Evolutionary conservation across 768 basidiomycete genomes (phyloP).

Genomic region (Naematelia aurantialba): DNA sequence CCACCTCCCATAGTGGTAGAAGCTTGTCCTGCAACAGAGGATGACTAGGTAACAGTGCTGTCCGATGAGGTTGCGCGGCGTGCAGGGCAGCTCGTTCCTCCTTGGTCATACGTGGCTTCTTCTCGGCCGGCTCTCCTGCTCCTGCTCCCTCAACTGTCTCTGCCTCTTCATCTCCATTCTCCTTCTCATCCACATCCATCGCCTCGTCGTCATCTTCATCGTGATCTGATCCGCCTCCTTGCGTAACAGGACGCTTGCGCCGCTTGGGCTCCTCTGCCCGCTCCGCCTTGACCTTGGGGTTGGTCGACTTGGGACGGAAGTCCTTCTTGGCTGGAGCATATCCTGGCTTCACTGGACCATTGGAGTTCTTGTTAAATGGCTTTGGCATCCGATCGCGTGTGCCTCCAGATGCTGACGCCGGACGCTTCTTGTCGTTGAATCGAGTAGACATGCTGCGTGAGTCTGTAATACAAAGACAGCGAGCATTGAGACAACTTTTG

Average conservation of each 20-base stretch:
- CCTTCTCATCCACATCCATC: constrained; percentile 22
- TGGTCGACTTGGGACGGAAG: neutral
- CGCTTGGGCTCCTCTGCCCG: constrained; percentile 8
- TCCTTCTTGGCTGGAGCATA: neutral
- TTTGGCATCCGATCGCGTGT: constrained; percentile 1
- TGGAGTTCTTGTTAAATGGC: constrained; percentile 4
- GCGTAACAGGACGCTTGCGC: constrained; percentile 35
- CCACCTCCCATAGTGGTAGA: constrained; percentile 48
- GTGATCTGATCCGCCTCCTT: constrained; percentile 30
- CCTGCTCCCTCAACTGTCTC: constrained; percentile 25
- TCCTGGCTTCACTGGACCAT: neutral
- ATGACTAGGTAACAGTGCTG: constrained; percentile 44
- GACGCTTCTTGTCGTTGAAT: constrained; percentile 5
- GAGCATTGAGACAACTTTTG: neutral
- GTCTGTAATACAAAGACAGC: neutral
- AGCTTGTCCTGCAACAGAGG: constrained; percentile 45
- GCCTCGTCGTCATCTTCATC: constrained; percentile 26
- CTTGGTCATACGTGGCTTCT: constrained; percentile 37
- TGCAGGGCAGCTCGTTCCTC: constrained; percentile 45
- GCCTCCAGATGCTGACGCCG: constrained; percentile 11
- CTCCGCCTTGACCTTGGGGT: constrained; percentile 14
- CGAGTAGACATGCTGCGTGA: constrained; percentile 12
- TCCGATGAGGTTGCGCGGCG: constrained; percentile 49
- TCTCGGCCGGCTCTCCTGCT: constrained; percentile 21
- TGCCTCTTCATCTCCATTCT: constrained; percentile 28